phyloP scores from a whole-genome alignment of 2,329 filamentous ascomycete species.

The Arthroderma sp. region DNA sequence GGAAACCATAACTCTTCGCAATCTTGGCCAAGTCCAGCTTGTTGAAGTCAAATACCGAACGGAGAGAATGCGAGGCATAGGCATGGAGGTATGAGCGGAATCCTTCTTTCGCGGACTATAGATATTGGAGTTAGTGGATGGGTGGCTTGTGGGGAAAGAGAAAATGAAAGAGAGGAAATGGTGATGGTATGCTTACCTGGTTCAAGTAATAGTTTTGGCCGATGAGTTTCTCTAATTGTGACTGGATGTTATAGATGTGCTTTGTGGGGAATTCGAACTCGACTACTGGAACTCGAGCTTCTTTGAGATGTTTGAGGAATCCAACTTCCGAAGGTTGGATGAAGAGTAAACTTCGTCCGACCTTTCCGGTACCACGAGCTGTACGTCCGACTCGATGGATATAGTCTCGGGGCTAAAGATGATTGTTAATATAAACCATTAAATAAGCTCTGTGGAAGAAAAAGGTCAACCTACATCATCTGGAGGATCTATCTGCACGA shows the following conservation, averaged over 20 bases:
- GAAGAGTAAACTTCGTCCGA: constrained; percentile 84
- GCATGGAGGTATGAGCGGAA: constrained; percentile 89
- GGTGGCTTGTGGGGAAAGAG: not conserved
- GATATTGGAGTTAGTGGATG: constrained; percentile 12
- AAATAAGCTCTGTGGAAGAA: not conserved
- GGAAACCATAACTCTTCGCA: constrained; percentile 72
- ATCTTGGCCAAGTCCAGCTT: constrained; percentile 73
- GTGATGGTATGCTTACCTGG: constrained; percentile 42
- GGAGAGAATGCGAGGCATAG: constrained; percentile 73
- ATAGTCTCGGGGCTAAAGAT: constrained; percentile 54
- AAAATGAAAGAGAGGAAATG: constrained; percentile 5
- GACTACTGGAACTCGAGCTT: constrained; percentile 80
- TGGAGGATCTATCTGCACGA: constrained; percentile 88
- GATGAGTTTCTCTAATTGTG: constrained; percentile 88
- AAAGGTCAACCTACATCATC: constrained; percentile 44
- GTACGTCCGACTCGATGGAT: constrained; percentile 95
- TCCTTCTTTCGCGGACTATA: constrained; percentile 51
- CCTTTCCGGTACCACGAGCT: constrained; percentile 67
- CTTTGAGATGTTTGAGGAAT: constrained; percentile 82
- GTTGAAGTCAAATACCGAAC: constrained; percentile 73
- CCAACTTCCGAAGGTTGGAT: constrained; percentile 83
- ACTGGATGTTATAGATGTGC: constrained; percentile 82
- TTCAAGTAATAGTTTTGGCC: constrained; percentile 94
- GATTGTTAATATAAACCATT: not conserved
- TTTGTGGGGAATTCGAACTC: constrained; percentile 91